Evolutionary conservation across 176 grass and related monocot species (phyloP), one percentile per base, ranked within the genome.

Genomic region (Oryza nivara): DNA sequence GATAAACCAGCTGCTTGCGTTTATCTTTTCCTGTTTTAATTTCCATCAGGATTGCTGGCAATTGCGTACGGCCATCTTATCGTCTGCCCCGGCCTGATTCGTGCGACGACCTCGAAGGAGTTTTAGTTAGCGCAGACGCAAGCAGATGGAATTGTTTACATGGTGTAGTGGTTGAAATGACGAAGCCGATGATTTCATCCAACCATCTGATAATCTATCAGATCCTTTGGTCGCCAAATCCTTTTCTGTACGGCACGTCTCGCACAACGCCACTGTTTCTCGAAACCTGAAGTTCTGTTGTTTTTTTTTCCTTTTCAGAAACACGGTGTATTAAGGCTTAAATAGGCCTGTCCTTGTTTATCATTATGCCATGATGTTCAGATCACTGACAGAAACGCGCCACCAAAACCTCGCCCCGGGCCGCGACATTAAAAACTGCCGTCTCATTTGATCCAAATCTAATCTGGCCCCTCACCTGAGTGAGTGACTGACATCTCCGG

Each of bases 91-190:
- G 11, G 75, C 75, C 45, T 79, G 88, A 51, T 83, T 82, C 79
- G n/a, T 83, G 80, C 70, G 23, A 41, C 65, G 36, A 8, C 17
- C 19, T 20, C 54, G 54, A 17, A 2, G 2, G 48, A 17, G 72
- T 76, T 81, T 81, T 81, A 65, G 72, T 66, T 85, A 49, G 54
- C 12, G 64, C 54, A 20, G 17, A 77, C 9, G 88, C 30, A 14
- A 78, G 73, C 78, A 25, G 56, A 58, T 61, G 61, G 67, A 52
- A 46, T 76, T 51, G 70, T 76, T 80, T 80, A 75, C 64, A 20
- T 66, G 75, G 80, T 83, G 89, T 10, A 80, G 89, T 80, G 70
- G 89, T 87, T 87, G 89, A 19, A 73, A 22, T 4, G 84, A 79
- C 82, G 78, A 63, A 5, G 84, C 46, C 35, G 78, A 82, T 87